Evolutionary conservation across 2,329 filamentous ascomycete genomes (phyloP), one percentile per base, ranked within the genome.

Genomic region (Cordyceps cicadae): DNA sequence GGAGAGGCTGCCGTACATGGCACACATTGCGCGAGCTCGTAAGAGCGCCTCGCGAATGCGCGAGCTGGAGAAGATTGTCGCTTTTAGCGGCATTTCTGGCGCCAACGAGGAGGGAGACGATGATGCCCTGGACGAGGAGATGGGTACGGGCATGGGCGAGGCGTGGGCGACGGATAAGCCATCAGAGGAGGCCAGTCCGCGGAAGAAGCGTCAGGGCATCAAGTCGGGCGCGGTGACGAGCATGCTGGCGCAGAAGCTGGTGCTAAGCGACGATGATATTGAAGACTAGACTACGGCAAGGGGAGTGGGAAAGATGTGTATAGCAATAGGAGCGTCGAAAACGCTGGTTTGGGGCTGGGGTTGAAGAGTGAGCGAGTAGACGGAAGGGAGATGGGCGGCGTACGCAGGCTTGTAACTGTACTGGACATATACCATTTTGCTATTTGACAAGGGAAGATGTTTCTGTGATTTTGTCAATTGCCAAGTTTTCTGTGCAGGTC

Each of bases 1-100:
- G 26, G 90, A 97, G 65, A 86, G 91, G 9, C 80, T 99, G 0
- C 94, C 94, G 0, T 97, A 96, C 72, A 85, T 94, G 79, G 80
- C 87, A 1, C 81, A 84, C 55, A 89, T 97, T 68, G 72, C 76
- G 2, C 76, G 79, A 17, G 69, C 74, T 37, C 69, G 74, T 64
- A 75, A 74, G 65, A 70, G 73, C 66, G 63, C 65, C 68, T 17
- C 71, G 62, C 73, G 75, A n/a, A 73, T 81, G 2, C 78, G 77
- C 55, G 84, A 87, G 21, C 78, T 92, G 9, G 85, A 88, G 60
- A 87, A 82, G 67, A 81, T 95, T 8, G 87, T 87, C 0, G 80
- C 81, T 2, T 89, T 92, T 66, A 81, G 79, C 6, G 85, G 84
- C 17, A 80, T 86, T 19, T 77, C 78, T n/a, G 69, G 68, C 65